Percentiles rank a stretch among this genome's conserved stretches.
Evolutionary conservation across 2,329 filamentous ascomycete genomes (phyloP).

Genomic region (Colletotrichum lupini): DNA sequence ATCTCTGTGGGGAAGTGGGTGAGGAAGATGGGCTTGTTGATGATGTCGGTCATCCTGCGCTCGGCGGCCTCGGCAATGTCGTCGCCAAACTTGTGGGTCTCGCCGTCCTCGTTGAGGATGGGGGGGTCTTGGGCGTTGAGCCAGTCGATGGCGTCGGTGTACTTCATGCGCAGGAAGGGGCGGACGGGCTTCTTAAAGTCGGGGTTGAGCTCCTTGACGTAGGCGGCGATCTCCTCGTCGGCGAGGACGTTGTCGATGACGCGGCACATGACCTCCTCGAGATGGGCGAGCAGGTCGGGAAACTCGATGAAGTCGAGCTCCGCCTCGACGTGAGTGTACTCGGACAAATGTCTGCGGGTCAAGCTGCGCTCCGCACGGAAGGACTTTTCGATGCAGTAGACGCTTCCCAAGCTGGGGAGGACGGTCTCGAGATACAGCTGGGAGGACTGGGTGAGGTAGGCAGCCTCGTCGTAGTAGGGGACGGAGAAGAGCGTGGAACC

Average conservation of each 20-base stretch:
- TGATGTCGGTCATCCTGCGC: conserved; percentile 95
- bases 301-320: conserved; percentile 98
- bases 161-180: conserved; percentile 95
- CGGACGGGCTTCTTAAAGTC: conserved; percentile 83
- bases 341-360: conserved; percentile 91
- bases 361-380: conserved; percentile 98
- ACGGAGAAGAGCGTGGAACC: conserved; percentile 91
- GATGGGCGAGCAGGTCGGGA: conserved; percentile 84
- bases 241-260: conserved; percentile 83
- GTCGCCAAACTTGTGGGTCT: conserved; percentile 92
- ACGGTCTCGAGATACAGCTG: conserved; percentile 98
- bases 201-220: conserved; percentile 90
- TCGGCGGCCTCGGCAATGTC: conserved; percentile 98
- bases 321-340: conserved; percentile 97
- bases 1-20: conserved; percentile 98
- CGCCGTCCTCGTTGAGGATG: conserved; percentile 92
- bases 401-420: conserved; percentile 88
- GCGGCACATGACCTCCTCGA: conserved; percentile 88
- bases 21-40: conserved; percentile 94
- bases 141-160: conserved; percentile 94
- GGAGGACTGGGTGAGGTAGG: conserved; percentile 95
- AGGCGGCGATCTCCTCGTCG: conserved; percentile 77
- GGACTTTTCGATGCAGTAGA: conserved; percentile 98
- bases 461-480: conserved; percentile 87
- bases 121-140: conserved; percentile 81